phyloP scores from a whole-genome alignment of 805 yeast genomes.

The Suhomyces sp. region DNA sequence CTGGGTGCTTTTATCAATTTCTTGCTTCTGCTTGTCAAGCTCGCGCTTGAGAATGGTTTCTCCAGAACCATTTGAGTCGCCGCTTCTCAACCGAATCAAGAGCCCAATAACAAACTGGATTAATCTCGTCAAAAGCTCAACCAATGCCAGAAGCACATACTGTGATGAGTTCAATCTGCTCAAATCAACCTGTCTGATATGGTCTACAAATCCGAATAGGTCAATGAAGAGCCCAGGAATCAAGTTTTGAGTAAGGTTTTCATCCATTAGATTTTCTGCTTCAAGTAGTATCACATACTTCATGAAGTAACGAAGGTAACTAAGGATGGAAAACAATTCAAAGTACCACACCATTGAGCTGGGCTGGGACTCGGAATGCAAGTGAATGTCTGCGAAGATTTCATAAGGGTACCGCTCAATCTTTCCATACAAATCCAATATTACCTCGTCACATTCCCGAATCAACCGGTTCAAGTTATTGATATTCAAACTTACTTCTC shows the following conservation, averaged over 20 bases:
- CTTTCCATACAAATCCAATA: conserved; percentile 7
- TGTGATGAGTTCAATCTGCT: conserved; percentile 8
- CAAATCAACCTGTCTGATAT: conserved; percentile 2
- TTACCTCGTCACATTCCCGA: conserved; percentile 20
- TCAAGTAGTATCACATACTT: conserved; percentile 32
- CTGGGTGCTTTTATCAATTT: conserved; percentile 1
- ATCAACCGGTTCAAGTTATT: conserved; percentile 18
- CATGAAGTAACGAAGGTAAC: conserved; percentile 28
- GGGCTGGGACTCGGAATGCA: neutral
- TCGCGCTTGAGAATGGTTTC: conserved; percentile 5
- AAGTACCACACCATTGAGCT: conserved; percentile 8
- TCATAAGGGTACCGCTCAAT: neutral
- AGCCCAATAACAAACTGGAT: conserved; percentile 34
- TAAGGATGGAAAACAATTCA: conserved; percentile 21
- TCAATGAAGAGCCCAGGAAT: conserved; percentile 17
- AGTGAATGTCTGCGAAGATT: neutral
- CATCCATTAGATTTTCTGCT: conserved; percentile 28
- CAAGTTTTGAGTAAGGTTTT: conserved; percentile 8
- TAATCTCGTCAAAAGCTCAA: conserved; percentile 28
- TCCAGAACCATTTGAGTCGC: conserved; percentile 7
- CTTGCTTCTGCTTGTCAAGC: conserved; percentile 2
- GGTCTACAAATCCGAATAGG: conserved; percentile 10
- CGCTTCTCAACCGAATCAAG: conserved; percentile 22
- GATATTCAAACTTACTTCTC: conserved; percentile 18
- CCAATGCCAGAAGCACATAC: conserved; percentile 23